Evolutionary conservation across 805 yeast genomes (phyloP), one percentile per base, ranked within the genome.

Genomic region (Wickerhamomyces hampshirensis): DNA sequence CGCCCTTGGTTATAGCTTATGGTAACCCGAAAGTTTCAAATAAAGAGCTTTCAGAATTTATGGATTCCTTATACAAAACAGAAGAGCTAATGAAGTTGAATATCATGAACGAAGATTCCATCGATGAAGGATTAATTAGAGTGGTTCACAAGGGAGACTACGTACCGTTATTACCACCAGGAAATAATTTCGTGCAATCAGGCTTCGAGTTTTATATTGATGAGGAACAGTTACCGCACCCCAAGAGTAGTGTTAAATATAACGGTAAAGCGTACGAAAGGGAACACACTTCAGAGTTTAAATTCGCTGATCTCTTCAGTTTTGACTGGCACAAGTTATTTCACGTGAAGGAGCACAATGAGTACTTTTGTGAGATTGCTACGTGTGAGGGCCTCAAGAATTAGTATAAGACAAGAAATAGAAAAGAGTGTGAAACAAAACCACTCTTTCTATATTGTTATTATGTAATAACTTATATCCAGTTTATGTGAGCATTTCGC

Each of bases 1-100:
- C 69, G n/a, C 80, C 83, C 0, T 54, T 71, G 30, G 71, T 83
- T 1, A 56, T 81, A 16, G 66, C 84, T 1, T 77, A 65, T 59
- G 94, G 82, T 1, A 69, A 75, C n/a, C 91, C 93, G 0, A 77
- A 74, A 43, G 66, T 84, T 17, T 84, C 85, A 4, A 78, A 81
- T 51, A 43, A 39, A 2, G 55, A 59, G 2, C 63, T 82, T 52
- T 63, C 72, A 12, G 51, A 58, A 26, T 80, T 75, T 67, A 68
- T 79, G 35, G 79, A 84, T 52, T 34, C 45, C 0, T 32, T 72
- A 5, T 78, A 77, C 43, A 51, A 62, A 9, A 67, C 75, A 0
- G 50, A 49, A 4, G 44, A 48, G 2, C 56, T 68, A 2, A 58
- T 65, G 1, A 60, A 62, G 33, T 21, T 21, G 24, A 36, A 39